Percentiles rank a stretch among this genome's conserved stretches.
phyloP scores from a whole-genome alignment of 176 grass and related monocot genomes.

The Poa pratensis region DNA sequence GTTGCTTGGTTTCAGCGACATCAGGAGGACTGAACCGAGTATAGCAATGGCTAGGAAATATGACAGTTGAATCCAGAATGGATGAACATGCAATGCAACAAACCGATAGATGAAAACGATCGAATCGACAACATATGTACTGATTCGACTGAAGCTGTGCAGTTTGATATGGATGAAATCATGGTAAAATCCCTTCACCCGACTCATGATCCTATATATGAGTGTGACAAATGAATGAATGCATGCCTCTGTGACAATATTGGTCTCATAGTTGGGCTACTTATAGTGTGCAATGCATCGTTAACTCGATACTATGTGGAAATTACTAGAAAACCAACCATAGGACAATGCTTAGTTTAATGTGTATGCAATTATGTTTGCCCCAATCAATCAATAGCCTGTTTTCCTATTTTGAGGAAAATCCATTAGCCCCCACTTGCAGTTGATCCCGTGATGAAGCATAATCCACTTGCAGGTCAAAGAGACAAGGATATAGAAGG shows the following conservation, averaged over 20 bases:
- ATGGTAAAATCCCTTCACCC: conserved; percentile 32
- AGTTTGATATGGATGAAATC: conserved; percentile 43
- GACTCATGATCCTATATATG: not conserved
- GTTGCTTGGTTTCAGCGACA: conserved; percentile 43
- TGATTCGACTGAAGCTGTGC: conserved; percentile 41
- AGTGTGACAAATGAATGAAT: not conserved
- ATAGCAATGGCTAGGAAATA: conserved; percentile 55
- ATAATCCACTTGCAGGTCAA: not conserved
- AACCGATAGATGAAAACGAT: conserved; percentile 21
- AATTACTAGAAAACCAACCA: not conserved
- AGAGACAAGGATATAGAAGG: not conserved
- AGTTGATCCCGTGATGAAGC: not conserved
- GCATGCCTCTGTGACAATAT: not conserved
- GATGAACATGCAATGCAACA: conserved; percentile 38
- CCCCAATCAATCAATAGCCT: not conserved
- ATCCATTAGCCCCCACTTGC: not conserved
- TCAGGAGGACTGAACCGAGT: conserved; percentile 51
- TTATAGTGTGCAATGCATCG: not conserved
- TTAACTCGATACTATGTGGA: not conserved
- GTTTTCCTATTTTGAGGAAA: not conserved
- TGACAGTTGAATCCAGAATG: conserved; percentile 60
- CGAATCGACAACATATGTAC: conserved; percentile 19
- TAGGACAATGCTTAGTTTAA: not conserved
- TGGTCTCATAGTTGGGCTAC: not conserved
- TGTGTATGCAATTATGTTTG: not conserved